Evolutionary conservation across 805 yeast genomes (phyloP), one percentile per base, ranked within the genome.

Genomic region (Suhomyces faveliae): DNA sequence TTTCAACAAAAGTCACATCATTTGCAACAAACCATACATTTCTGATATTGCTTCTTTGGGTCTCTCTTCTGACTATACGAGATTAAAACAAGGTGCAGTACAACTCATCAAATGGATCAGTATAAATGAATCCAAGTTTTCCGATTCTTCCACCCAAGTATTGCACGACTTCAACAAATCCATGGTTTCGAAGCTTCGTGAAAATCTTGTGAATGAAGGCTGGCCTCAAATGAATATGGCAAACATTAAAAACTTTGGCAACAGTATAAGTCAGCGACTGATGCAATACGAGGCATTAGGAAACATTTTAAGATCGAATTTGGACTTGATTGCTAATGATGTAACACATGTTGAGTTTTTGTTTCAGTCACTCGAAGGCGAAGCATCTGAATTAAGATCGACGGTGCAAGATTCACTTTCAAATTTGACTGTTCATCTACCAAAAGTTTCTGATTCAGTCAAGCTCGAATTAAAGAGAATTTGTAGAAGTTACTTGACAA

Each of bases 281-380:
- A 65, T 75, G 33, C 89, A 87, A 55, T 91, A 89, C 59, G 96
- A 88, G 61, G 84, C 95, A 0, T 63, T 91, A 20, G 94, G 96
- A 1, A 76, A 81, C 17, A 71, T 91, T 6, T 60, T 86, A 43
- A 72, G 76, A 47, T 72, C 76, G 27, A 70, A 77, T 35, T 71
- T 79, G 0, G 55, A 60, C 0, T 60, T 71, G 15, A 63, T 83
- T 25, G 49, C 67, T 2, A 55, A 67, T 11, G 83, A 82, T 55
- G 64, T 84, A 30, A 61, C 76, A 0, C 80, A 77, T 51, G 61
- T 89, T 35, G 79, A 78, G 43, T 90, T 89, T 57, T 65, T 91
- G 15, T 83, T 90, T 52, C 82, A 83, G 30, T 83, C 94, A 20
- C 65, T 91, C 35, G 77, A 75, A 44, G 79, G 79, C 1, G 97